A percentile compares a stretch with the other conserved stretches of the same genome.
Conservation (phyloP, 176 grass and related monocot species). For the Triticum monococcum region DNA sequence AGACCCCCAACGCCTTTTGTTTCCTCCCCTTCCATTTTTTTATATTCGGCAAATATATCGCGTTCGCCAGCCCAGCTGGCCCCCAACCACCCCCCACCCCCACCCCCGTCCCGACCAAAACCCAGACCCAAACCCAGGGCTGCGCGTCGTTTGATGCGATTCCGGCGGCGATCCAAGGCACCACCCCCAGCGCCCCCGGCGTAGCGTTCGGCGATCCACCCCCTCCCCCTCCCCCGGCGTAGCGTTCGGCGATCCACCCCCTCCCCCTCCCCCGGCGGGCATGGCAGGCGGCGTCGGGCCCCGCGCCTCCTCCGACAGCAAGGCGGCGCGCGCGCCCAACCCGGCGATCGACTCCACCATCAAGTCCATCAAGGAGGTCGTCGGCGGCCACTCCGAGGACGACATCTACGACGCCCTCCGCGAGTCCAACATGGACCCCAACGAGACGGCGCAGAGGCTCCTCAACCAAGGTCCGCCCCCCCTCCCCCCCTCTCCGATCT, state of each 20-base stretch:
- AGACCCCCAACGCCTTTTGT: slow-evolving; percentile 13
- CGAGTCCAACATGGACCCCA: slow-evolving; percentile 93
- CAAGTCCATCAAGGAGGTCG: slow-evolving; percentile 89
- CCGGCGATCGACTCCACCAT: slow-evolving; percentile 53
- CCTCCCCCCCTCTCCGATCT: slow-evolving; percentile 1
- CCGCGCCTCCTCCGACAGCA: background rate
- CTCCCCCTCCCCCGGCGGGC: slow-evolving; percentile 1
- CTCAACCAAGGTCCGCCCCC: slow-evolving; percentile 65
- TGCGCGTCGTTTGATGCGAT: slow-evolving; percentile 61
- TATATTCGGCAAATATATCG: background rate
- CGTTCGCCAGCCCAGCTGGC: background rate
- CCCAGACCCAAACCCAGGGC: slow-evolving; percentile 47
- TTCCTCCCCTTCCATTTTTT: background rate
- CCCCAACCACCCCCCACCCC: slow-evolving; percentile 24
- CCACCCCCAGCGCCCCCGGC: slow-evolving; percentile 24
- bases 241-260: slow-evolving; percentile 36
- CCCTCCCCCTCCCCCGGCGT: slow-evolving; percentile 32
- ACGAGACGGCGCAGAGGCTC: slow-evolving; percentile 88
- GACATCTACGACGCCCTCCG: slow-evolving; percentile 70
- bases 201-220: slow-evolving; percentile 38
- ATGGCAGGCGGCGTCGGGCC: slow-evolving; percentile 33
- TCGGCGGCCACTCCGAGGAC: slow-evolving; percentile 79
- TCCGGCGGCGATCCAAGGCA: slow-evolving; percentile 54
- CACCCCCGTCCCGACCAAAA: slow-evolving; percentile 27
- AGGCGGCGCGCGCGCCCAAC: slow-evolving; percentile 22